Evolutionary conservation across 2,329 filamentous ascomycete species (phyloP).

Genomic region (Annulohypoxylon truncatum): DNA sequence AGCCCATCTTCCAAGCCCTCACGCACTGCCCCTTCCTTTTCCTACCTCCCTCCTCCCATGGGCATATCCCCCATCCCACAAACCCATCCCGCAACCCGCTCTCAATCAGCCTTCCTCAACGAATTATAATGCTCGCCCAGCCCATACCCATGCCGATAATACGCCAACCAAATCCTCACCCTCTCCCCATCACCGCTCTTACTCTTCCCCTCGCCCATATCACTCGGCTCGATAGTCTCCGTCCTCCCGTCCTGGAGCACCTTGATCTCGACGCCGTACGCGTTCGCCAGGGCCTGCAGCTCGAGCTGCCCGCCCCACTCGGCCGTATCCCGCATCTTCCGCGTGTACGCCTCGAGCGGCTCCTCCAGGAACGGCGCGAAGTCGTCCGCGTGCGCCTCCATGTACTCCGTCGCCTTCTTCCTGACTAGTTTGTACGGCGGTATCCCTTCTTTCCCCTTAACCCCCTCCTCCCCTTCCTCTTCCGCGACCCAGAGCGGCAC

Average conservation of each 20-base stretch:
- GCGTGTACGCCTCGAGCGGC: constrained; percentile 76
- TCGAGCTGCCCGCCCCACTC: constrained; percentile 98
- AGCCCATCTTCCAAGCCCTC: neutral
- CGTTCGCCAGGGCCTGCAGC: constrained; percentile 82
- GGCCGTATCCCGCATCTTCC: constrained; percentile 84
- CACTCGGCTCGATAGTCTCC: constrained; percentile 74
- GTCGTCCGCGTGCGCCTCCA: constrained; percentile 77
- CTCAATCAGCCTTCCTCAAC: constrained; percentile 62
- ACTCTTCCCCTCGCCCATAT: too few species aligned
- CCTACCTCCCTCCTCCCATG: too few species aligned
- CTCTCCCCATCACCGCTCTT: constrained; percentile 58
- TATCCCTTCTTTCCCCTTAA: constrained; percentile 49
- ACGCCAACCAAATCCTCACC: constrained; percentile 90
- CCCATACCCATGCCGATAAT: constrained; percentile 93
- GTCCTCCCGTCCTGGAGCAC: constrained; percentile 87
- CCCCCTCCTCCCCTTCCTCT: constrained; percentile 48
- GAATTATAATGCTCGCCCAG: constrained; percentile 98
- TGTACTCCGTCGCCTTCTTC: constrained; percentile 79
- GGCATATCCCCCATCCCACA: neutral
- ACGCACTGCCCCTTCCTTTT: too few species aligned
- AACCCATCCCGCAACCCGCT: too few species aligned
- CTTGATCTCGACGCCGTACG: constrained; percentile 82
- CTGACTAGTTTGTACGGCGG: constrained; percentile 75
- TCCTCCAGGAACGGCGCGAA: constrained; percentile 91
- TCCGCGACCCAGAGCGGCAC: constrained; percentile 58